Evolutionary conservation across 2,329 filamentous ascomycete genomes (phyloP), one percentile per base, ranked within the genome.

Genomic region (Sarocladiaceae sp.): DNA sequence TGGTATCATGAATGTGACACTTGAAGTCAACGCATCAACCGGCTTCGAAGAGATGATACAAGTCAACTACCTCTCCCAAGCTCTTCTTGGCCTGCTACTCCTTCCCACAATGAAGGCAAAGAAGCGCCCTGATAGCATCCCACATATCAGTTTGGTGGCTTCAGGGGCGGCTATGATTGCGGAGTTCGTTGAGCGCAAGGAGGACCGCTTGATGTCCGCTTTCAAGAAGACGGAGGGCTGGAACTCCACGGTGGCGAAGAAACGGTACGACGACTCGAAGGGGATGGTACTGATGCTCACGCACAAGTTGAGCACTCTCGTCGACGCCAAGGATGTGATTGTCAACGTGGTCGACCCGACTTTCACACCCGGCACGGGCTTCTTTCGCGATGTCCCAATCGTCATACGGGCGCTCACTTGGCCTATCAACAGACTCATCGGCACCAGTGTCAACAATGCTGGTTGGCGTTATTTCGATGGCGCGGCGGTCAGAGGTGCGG

Each of bases 41-140:
- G 59, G 69, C 6, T 65, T 71, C 47, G 66, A 73, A 36, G 63
- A 66, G 36, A 62, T 57, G 3, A 50, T 73, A 6, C 70, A 72
- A 49, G 60, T 67, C 51, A 66, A 66, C 53, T 63, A 64, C 46
- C 54, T 66, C 10, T 62, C 63, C 2, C 64, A 60, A 0, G 52
- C 56, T n/a, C 46, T 65, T 0, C 57, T 66, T 2, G 51, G 58
- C 4, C 52, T 60, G 3, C 54, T 63, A 3, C 55, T 66, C 2
- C 53, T 66, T 6, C 64, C 62, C 1, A 39, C 59, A 1, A 53
- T 66, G 2, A 8, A 33, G 29, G 29, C 29, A 8, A 47, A 33
- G 29, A 33, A 33, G 10, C 8, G 10, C 10, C 29, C 29, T 33
- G 29, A 33, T 15, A 33, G 29, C 15, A 8, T 15, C 15, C 10